A percentile compares a stretch with the other conserved stretches of the same genome.
Evolutionary conservation across 441 rosid genomes (phyloP).

Genomic region (Oxalis stricta): DNA sequence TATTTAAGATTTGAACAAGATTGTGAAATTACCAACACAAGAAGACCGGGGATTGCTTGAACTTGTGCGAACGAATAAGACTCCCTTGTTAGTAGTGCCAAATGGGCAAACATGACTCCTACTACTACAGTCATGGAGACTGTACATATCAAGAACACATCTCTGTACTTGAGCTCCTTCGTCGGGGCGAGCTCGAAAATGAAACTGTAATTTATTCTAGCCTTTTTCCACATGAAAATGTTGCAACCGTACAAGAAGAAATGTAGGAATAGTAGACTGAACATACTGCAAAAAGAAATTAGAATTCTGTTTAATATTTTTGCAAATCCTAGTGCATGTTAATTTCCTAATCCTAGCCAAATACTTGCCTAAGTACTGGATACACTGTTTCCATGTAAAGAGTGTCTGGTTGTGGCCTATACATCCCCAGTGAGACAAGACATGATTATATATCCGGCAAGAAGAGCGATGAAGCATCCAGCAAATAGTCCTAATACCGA

Average conservation of each 20-base stretch:
- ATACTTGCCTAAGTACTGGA: conserved; percentile 89
- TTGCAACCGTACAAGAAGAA: conserved; percentile 87
- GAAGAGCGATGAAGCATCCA: conserved; percentile 81
- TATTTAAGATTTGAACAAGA: neutral
- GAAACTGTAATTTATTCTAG: conserved; percentile 84
- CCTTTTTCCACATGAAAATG: conserved; percentile 82
- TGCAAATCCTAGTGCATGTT: too few relatives aligned
- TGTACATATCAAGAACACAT: conserved; percentile 76
- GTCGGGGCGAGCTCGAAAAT: conserved; percentile 68
- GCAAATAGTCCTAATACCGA: conserved; percentile 62
- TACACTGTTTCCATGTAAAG: conserved; percentile 91
- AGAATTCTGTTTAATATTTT: too few relatives aligned
- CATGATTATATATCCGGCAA: conserved; percentile 73
- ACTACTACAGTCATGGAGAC: conserved; percentile 62
- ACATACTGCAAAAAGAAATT: conserved; percentile 92
- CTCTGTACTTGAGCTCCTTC: conserved; percentile 86
- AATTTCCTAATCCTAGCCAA: too few relatives aligned
- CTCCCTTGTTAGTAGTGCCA: conserved; percentile 57
- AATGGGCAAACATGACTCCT: conserved; percentile 73
- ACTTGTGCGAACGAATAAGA: conserved; percentile 52
- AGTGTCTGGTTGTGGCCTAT: conserved; percentile 42
- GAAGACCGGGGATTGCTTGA: conserved; percentile 81
- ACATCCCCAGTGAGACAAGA: conserved; percentile 83
- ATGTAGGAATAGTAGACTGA: conserved; percentile 76
- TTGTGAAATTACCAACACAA: conserved; percentile 44